Evolutionary conservation across 495 filamentous ascomycete species (phyloP).

Genomic region (Trichocladium antarcticum): DNA sequence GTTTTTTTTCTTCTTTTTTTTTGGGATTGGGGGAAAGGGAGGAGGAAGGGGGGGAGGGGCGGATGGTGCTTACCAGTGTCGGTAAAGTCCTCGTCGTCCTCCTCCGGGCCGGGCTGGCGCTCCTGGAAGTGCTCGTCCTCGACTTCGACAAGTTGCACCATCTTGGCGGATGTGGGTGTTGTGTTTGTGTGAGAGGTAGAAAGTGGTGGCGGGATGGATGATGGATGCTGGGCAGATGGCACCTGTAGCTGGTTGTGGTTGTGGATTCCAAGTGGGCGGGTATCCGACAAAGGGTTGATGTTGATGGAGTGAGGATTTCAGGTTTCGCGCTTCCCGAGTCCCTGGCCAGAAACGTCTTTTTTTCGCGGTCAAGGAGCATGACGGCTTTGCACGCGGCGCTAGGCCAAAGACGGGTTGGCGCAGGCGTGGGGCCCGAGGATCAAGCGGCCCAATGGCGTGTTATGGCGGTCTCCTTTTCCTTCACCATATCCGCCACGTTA

Average conservation of each 20-base stretch:
- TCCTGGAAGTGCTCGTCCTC: constrained; percentile 86
- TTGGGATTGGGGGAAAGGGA: background rate
- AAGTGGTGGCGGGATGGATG: background rate
- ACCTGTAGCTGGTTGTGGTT: background rate
- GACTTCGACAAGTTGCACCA: constrained; percentile 95
- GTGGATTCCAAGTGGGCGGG: background rate
- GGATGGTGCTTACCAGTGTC: constrained; percentile 59
- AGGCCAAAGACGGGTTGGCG: background rate
- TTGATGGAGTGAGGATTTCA: constrained; percentile 1
- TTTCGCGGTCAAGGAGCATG: constrained; percentile 4
- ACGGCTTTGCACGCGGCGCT: constrained; percentile 2
- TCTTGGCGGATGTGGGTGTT: constrained; percentile 42
- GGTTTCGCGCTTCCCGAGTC: constrained; percentile 3
- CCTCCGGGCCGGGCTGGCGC: constrained; percentile 57
- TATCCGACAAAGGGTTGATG: background rate
- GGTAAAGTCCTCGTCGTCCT: constrained; percentile 78
- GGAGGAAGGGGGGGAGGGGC: background rate
- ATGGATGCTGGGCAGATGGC: background rate
- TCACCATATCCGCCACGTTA: too few species aligned
- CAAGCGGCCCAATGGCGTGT: constrained; percentile 5
- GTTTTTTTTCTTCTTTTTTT: too few species aligned
- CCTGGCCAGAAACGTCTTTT: constrained; percentile 6
- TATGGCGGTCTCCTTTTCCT: background rate
- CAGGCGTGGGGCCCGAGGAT: constrained; percentile 4
- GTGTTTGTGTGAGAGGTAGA: background rate